Conservation (phyloP, 1,284 basidiomycete species). For the Ustilago tritici region DNA sequence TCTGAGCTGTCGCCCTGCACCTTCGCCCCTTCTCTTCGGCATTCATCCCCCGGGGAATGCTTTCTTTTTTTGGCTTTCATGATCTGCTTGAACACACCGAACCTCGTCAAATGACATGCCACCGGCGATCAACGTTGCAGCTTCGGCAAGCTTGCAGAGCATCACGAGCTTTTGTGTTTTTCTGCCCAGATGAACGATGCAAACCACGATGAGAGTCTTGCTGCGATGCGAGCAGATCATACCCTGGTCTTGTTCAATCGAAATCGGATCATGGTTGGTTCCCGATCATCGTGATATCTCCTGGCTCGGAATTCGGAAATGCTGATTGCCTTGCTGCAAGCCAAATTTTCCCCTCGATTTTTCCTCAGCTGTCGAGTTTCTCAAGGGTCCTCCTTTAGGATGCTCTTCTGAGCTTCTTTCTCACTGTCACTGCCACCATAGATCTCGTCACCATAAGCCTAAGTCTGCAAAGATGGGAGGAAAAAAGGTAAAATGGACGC, state of each 20-base stretch:
- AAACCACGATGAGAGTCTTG: too few relatives aligned
- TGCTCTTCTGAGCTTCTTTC: not conserved
- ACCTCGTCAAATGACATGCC: not conserved
- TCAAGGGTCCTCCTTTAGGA: constrained; percentile 7
- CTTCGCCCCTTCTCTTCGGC: not conserved
- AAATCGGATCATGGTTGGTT: not conserved
- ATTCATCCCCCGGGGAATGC: not conserved
- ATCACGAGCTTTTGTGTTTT: too few relatives aligned
- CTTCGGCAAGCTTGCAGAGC: not conserved
- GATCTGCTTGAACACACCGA: constrained; percentile 3
- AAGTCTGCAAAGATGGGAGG: constrained; percentile 50
- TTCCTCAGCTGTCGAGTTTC: constrained; percentile 10
- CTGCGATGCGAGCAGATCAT: too few relatives aligned
- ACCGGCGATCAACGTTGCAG: constrained; percentile 6
- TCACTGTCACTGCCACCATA: constrained; percentile 6
- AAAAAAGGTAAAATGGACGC: constrained; percentile 51
- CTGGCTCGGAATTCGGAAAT: not conserved
- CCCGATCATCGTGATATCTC: too few relatives aligned
- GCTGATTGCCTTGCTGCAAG: not conserved
- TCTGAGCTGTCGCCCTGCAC: not conserved
- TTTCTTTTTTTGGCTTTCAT: not conserved
- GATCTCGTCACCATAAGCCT: not conserved
- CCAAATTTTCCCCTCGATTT: constrained; percentile 4
- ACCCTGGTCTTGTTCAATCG: too few relatives aligned
- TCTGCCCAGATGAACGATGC: too few relatives aligned